phyloP scores from a whole-genome alignment of 257 asterid species.

The Solanum tarapatanum region DNA sequence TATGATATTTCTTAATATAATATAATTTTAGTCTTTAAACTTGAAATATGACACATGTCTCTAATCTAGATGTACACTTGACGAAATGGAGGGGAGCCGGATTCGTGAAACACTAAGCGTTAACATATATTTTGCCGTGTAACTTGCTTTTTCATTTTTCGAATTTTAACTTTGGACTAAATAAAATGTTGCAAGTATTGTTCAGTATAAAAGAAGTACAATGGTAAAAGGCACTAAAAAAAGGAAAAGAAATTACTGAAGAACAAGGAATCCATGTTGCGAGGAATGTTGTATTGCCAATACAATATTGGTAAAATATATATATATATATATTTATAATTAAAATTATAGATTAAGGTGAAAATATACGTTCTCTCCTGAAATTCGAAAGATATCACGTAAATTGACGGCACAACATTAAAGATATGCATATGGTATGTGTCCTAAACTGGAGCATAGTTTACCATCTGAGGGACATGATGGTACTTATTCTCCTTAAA shows the following conservation, averaged over 20 bases:
- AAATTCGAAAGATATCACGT: too few relatives aligned
- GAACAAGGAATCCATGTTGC: not conserved
- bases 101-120: not conserved
- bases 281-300: not conserved
- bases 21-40: too few relatives aligned
- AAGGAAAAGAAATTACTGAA: not conserved
- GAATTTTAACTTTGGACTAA: not conserved
- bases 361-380: not conserved
- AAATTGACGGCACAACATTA: too few relatives aligned
- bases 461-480: not conserved
- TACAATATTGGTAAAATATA: too few relatives aligned
- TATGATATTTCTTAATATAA: too few relatives aligned
- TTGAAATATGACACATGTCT: too few relatives aligned
- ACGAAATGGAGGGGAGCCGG: too few relatives aligned
- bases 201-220: not conserved
- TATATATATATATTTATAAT: not conserved
- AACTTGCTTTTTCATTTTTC: not conserved
- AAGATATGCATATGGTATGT: not conserved
- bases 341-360: too few relatives aligned
- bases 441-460: not conserved
- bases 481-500: not conserved
- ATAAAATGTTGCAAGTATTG: not conserved
- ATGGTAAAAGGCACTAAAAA: not conserved
- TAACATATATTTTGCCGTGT: not conserved
- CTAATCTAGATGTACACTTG: too few relatives aligned